Percentiles rank a stretch among this genome's conserved stretches.
Evolutionary conservation across 345 rosid species (phyloP).

Genomic region (Eucalyptus pauciflora): DNA sequence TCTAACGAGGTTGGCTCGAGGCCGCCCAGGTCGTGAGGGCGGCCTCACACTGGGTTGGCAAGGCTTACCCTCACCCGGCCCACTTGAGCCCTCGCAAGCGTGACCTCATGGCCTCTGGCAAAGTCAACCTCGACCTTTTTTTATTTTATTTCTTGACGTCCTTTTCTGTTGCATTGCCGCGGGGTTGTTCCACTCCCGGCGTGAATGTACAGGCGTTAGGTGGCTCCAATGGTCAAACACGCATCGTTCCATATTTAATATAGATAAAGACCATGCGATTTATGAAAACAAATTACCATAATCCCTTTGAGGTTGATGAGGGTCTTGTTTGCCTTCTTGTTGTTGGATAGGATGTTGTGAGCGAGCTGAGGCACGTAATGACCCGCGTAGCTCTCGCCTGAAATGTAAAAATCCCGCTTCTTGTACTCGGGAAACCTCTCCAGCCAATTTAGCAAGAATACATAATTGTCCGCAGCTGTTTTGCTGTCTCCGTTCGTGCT

Average conservation of each 20-base stretch:
- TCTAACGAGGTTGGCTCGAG: accelerated
- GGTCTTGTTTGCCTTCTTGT: conserved; percentile 21
- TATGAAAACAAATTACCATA: conserved; percentile 9
- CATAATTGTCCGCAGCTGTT: conserved; percentile 65
- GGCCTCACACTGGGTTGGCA: too few relatives aligned
- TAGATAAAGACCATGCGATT: neutral
- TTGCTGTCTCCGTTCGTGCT: conserved; percentile 32
- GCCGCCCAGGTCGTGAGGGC: too few relatives aligned
- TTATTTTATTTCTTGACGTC: too few relatives aligned
- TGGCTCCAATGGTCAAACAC: neutral
- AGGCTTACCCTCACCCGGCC: too few relatives aligned
- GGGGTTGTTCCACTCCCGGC: too few relatives aligned
- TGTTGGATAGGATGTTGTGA: conserved; percentile 42
- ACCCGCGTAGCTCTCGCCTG: conserved; percentile 93
- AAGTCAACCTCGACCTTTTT: too few relatives aligned
- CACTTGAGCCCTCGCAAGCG: too few relatives aligned
- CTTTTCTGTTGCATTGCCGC: too few relatives aligned
- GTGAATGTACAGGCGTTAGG: neutral
- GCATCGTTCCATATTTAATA: neutral
- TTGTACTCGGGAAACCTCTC: conserved; percentile 79
- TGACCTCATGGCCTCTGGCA: accelerated
- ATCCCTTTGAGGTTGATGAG: conserved; percentile 83
- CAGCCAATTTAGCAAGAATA: conserved; percentile 64
- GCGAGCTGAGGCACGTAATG: conserved; percentile 89
- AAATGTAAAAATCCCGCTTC: conserved; percentile 50